These are phyloP conservation scores for Phyllachora maydis DNA, from an alignment of 2,329 filamentous ascomycete genomes.

Conservation along the genomic window DNA sequence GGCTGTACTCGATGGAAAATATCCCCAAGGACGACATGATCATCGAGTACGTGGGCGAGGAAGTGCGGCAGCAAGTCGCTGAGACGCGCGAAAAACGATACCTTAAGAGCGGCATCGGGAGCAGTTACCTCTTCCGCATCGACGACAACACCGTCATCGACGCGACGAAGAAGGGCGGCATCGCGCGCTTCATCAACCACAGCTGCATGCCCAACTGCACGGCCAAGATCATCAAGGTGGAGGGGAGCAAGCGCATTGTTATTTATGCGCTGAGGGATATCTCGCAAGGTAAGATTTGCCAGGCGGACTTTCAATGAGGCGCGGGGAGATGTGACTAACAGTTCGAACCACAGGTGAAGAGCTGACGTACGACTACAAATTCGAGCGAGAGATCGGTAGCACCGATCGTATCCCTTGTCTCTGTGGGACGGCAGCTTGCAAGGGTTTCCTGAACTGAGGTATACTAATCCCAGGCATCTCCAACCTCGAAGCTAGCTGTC, in stretches of 20 bases:
- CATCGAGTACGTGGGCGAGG: conserved; percentile 97
- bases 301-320: neutral
- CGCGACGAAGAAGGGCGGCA: conserved; percentile 94
- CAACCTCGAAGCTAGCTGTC: too few species aligned
- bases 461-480: too few species aligned
- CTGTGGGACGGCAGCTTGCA: conserved; percentile 88
- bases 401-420: conserved; percentile 93
- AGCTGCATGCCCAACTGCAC: conserved; percentile 97
- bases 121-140: conserved; percentile 93
- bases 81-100: conserved; percentile 86
- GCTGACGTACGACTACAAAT: conserved; percentile 99
- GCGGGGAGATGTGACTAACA: conserved; percentile 7
- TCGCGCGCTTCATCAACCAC: conserved; percentile 96
- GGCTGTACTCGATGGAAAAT: conserved; percentile 91
- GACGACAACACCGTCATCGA: conserved; percentile 96
- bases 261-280: conserved; percentile 97
- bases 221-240: conserved; percentile 97
- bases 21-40: conserved; percentile 98
- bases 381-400: conserved; percentile 89
- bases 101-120: conserved; percentile 89
- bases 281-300: conserved; percentile 66
- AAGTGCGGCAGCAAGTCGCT: conserved; percentile 91
- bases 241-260: conserved; percentile 94
- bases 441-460: conserved; percentile 97
- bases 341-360: conserved; percentile 55